Percentiles rank a stretch among this genome's conserved stretches.
These are phyloP conservation scores for Camelina laxa DNA, from an alignment of 345 rosid genomes.

Conservation along the genomic window DNA sequence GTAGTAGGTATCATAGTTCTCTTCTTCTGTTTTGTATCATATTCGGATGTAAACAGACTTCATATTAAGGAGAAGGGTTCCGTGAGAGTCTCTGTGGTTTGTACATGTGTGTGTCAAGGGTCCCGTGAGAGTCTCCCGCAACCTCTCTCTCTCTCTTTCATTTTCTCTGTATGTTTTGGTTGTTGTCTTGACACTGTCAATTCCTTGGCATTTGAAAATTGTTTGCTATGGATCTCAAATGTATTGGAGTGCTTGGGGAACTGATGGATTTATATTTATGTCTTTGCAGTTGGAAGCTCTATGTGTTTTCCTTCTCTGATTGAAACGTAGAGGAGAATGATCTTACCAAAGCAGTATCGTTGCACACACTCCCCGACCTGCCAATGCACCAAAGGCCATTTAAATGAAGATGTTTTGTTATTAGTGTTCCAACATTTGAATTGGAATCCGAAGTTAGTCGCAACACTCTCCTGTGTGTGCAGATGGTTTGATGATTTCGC, in stretches of 20 bases:
- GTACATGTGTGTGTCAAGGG: conserved; percentile 1
- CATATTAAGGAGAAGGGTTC: conserved; percentile 2
- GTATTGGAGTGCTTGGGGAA: not conserved
- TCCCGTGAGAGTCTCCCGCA: too few relatives aligned
- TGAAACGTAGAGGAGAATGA: conserved; percentile 48
- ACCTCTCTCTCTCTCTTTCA: not conserved
- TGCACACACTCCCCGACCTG: conserved; percentile 95
- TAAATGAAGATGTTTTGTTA: conserved; percentile 77
- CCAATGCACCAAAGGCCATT: conserved; percentile 87
- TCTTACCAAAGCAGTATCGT: conserved; percentile 86
- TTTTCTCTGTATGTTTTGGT: not conserved
- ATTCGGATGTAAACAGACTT: not conserved
- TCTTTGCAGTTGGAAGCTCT: conserved; percentile 11
- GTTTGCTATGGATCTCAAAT: not conserved
- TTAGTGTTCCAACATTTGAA: conserved; percentile 84
- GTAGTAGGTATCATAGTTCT: not conserved
- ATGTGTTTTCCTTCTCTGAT: conserved; percentile 24
- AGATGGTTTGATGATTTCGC: conserved; percentile 99
- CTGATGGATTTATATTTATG: conserved; percentile 14
- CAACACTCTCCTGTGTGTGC: conserved; percentile 78
- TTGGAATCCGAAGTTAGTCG: conserved; percentile 94
- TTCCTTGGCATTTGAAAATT: not conserved
- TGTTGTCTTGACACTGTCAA: not conserved
- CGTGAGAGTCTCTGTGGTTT: conserved; percentile 6
- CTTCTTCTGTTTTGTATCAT: not conserved